These are phyloP conservation scores for Camellia granthamiana DNA, from an alignment of 148 eudicot genomes.

Conservation along the genomic window DNA sequence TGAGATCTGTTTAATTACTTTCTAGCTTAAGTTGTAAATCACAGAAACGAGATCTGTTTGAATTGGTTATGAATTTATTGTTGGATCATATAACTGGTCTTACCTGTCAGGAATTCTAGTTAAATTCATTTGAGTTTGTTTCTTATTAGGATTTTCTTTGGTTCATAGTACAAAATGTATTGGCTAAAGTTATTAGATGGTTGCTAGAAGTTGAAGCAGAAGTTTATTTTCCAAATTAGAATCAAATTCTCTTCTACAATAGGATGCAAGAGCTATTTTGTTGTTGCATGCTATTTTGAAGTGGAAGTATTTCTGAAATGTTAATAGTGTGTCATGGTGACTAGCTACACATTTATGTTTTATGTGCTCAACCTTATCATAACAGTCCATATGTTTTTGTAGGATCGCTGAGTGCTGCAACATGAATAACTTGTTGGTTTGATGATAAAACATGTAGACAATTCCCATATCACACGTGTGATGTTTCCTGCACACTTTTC, in stretches of 20 bases:
- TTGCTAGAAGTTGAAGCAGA: not conserved
- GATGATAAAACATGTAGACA: not conserved
- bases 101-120: no score
- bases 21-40: not conserved
- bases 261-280: not conserved
- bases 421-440: slow-evolving; percentile 4
- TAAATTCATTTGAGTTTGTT: no score
- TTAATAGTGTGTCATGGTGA: not conserved
- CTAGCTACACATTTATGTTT: not conserved
- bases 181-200: not conserved
- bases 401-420: not conserved
- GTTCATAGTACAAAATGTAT: not conserved
- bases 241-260: not conserved
- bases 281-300: not conserved
- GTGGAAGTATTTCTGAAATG: not conserved
- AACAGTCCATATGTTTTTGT: not conserved
- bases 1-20: not conserved
- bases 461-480: not conserved
- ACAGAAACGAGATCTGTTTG: not conserved
- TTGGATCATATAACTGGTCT: not conserved
- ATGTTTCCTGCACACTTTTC: slow-evolving; percentile 1
- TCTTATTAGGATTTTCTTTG: not conserved
- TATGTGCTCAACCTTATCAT: not conserved
- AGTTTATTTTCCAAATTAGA: not conserved
- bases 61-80: no score